Evolutionary conservation across 495 filamentous ascomycete genomes (phyloP).

Genomic region (Viridothelium virens): DNA sequence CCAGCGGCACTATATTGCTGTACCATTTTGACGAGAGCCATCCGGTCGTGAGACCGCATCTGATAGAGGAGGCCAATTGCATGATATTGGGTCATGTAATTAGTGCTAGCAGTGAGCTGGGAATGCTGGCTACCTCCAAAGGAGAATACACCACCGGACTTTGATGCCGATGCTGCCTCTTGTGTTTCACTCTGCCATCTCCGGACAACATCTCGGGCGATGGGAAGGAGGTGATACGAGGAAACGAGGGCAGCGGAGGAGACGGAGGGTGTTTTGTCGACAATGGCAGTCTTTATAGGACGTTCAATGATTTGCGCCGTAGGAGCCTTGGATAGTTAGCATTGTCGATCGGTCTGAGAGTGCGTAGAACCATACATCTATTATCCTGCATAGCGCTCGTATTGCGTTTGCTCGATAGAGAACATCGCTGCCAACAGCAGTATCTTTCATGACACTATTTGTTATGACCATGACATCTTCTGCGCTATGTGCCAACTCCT

Average conservation of each 20-base stretch:
- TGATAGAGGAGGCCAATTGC: slow-evolving; percentile 96
- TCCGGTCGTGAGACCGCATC: slow-evolving; percentile 94
- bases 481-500: slow-evolving; percentile 91
- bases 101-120: slow-evolving; percentile 65
- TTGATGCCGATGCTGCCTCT: slow-evolving; percentile 84
- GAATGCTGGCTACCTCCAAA: slow-evolving; percentile 66
- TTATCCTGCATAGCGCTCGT: slow-evolving; percentile 89
- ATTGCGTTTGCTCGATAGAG: slow-evolving; percentile 97
- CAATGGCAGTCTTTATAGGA: slow-evolving; percentile 97
- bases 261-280: slow-evolving; percentile 97
- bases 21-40: slow-evolving; percentile 99
- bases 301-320: slow-evolving; percentile 97
- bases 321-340: slow-evolving; percentile 55
- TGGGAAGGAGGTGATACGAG: slow-evolving; percentile 94
- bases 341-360: slow-evolving; percentile 18
- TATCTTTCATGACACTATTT: slow-evolving; percentile 99
- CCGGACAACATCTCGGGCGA: slow-evolving; percentile 88
- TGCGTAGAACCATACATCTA: slow-evolving; percentile 63
- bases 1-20: slow-evolving; percentile 91
- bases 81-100: slow-evolving; percentile 96
- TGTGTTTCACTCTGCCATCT: slow-evolving; percentile 99
- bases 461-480: slow-evolving; percentile 99
- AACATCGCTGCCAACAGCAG: slow-evolving; percentile 87
- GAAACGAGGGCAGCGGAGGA: slow-evolving; percentile 95
- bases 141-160: slow-evolving; percentile 82